These are phyloP conservation scores for Aspergillus alliaceus DNA, from an alignment of 2,329 filamentous ascomycete species.

Conservation along the genomic window DNA sequence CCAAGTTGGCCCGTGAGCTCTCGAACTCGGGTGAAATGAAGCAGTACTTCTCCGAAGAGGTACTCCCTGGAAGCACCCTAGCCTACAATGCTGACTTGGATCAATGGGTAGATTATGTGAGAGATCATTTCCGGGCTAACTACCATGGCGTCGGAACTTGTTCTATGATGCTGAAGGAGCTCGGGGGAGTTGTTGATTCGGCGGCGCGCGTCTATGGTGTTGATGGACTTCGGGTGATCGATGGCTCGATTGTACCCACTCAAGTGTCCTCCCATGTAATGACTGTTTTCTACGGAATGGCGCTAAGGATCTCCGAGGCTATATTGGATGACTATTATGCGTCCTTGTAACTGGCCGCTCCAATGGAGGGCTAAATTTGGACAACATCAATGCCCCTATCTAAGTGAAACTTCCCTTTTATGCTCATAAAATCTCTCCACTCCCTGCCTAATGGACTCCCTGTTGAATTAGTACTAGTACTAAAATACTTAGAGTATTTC, in stretches of 20 bases:
- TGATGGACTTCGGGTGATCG: background rate
- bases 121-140: no score
- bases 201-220: background rate
- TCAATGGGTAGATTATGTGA: no score
- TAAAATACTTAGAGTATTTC: no score
- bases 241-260: conserved; percentile 32
- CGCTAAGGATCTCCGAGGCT: conserved; percentile 21
- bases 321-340: conserved; percentile 12
- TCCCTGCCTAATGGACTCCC: background rate
- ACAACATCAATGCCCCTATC: background rate
- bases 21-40: conserved; percentile 17
- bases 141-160: no score
- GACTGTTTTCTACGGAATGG: conserved; percentile 31
- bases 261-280: conserved; percentile 33
- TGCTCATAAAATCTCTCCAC: background rate
- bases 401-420: background rate
- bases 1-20: conserved; percentile 26
- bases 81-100: no score
- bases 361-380: no score
- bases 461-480: background rate
- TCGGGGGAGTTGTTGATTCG: no score
- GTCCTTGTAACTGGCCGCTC: background rate
- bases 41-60: conserved; percentile 17
- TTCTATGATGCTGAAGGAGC: no score
- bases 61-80: conserved; percentile 9